Conservation (phyloP, 768 basidiomycete species). For the Erythrobasidium yunnanense region DNA sequence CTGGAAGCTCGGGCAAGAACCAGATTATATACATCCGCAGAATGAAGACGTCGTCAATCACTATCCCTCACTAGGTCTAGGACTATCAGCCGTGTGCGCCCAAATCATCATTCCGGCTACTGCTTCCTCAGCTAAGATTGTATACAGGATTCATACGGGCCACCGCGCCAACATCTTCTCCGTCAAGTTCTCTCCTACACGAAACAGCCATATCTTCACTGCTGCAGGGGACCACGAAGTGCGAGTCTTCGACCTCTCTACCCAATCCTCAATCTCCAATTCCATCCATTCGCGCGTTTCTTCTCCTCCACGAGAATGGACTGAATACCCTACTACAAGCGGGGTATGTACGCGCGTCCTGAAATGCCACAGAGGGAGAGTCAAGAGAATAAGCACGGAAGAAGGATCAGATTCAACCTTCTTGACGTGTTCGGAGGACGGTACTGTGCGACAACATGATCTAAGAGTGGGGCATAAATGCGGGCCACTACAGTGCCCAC, state of each 20-base stretch:
- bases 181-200: constrained; percentile 31
- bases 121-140: not conserved
- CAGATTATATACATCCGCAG: not conserved
- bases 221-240: constrained; percentile 32
- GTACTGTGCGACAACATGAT: constrained; percentile 36
- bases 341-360: constrained; percentile 30
- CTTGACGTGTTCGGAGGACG: constrained; percentile 37
- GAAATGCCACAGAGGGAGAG: constrained; percentile 33
- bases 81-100: constrained; percentile 8
- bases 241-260: constrained; percentile 35
- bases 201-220: constrained; percentile 23
- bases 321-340: constrained; percentile 1
- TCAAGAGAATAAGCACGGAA: constrained; percentile 34
- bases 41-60: constrained; percentile 11
- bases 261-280: not conserved
- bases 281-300: not conserved
- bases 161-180: constrained; percentile 36
- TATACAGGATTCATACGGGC: constrained; percentile 19
- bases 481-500: constrained; percentile 5
- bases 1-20: constrained; percentile 29
- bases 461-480: constrained; percentile 17
- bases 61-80: constrained; percentile 13
- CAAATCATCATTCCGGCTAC: not conserved
- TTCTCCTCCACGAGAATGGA: not conserved
- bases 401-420: constrained; percentile 30